Conservation (phyloP, 169 alveolate genomes). For the Plasmodium fragile region DNA sequence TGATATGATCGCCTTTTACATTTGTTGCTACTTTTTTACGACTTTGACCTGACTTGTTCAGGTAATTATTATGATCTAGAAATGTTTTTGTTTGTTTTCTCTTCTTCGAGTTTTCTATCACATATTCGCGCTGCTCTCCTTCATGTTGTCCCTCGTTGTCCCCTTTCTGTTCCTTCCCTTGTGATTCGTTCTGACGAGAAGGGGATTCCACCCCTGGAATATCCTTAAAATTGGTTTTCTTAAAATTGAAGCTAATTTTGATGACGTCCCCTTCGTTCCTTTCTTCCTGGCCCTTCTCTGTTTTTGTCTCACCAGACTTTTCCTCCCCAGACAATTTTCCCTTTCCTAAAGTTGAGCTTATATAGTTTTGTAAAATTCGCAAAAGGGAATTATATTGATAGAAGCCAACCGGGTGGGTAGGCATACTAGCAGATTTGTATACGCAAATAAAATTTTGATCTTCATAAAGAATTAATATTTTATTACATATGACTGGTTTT, state of each 20-base stretch:
- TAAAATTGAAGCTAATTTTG: conserved; percentile 48
- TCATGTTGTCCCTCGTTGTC: not conserved
- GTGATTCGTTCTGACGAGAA: not conserved
- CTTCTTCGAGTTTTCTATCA: not conserved
- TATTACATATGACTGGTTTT: conserved; percentile 78
- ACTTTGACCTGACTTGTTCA: not conserved
- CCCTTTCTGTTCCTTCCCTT: not conserved
- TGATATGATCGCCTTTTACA: not conserved
- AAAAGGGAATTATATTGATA: conserved; percentile 83
- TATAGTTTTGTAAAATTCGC: conserved; percentile 78
- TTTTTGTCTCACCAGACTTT: not conserved
- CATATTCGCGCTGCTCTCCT: not conserved
- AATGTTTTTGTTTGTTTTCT: not conserved
- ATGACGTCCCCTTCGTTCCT: conserved; percentile 16
- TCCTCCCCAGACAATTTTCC: not conserved
- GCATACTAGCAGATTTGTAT: conserved; percentile 82
- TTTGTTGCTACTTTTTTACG: not conserved
- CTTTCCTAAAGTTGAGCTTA: not conserved
- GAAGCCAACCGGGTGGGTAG: conserved; percentile 85
- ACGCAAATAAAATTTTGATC: conserved; percentile 83
- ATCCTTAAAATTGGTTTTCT: conserved; percentile 4
- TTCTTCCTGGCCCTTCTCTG: not conserved
- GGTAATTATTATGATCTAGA: not conserved
- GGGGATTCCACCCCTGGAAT: not conserved
- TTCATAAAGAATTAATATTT: conserved; percentile 76